Base-by-base conservation (phyloP, 139 green algal genomes). In the Chlamydomonas applanata region DNA sequence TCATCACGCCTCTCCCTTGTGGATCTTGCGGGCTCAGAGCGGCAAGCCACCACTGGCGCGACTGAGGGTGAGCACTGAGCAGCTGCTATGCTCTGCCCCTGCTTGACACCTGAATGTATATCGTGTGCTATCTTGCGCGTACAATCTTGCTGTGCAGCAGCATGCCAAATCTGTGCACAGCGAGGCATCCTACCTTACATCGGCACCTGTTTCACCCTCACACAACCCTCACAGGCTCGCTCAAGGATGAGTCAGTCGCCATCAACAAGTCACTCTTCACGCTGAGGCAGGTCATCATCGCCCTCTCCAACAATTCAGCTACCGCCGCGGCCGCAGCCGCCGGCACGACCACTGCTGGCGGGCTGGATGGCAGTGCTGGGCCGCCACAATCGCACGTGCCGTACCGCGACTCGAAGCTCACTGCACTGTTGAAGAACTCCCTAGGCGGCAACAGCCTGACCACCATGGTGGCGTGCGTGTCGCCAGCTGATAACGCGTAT, bases 241-340 rank as follows among this genome's bases (percentile, higher is more conserved):
- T 88, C 33, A 72, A 72, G 1, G 71, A 88, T 33, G 85, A 90
- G 79, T 75, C 59, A 29, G 74, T 90, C 2, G 71, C 75, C 46
- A 90, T 90, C 82, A 90, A 90, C 82, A 86, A 90, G 71, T 88
- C 82, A 16, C 79, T 90, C 5, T 84, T 90, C 56, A 84, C 85
- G 0, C 69, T 90, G 20, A 71, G 85, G 0, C 79, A 90, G 67
- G 80, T 80, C 67, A 71, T 75, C 53, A 69, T 79, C 19, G 46
- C 73, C 27, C 61, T 72, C 9, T 29, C 62, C 4, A 71, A 36
- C 36, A 52, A 57, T 52, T 27, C 5, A 9, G 25, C 32, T 32
- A 68, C 32, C 54, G 35, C 70, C 25, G 54, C 35, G 59, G 70
- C 22, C 35, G 69, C 69, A 75, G 69, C 53, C 30, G 11, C 7